Base-by-base conservation (phyloP, 495 filamentous ascomycete genomes). In the Lentithecium fluviatile region DNA sequence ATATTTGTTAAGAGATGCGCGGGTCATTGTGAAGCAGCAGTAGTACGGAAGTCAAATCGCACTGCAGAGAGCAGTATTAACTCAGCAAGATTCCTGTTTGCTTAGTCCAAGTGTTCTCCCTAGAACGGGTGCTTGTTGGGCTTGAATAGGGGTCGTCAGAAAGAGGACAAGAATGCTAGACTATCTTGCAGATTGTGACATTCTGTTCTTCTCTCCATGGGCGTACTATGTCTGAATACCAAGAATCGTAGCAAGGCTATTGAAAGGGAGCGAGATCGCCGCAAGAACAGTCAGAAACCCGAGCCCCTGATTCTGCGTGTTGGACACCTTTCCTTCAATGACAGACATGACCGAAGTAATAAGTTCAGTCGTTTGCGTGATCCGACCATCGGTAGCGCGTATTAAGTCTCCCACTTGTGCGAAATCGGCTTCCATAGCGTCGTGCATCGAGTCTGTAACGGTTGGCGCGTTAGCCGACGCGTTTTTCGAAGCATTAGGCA, bases 291-390 rank as follows among this genome's bases (percentile, higher is more conserved):
- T 52, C 20, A 52, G 32, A 52, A 52, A 52, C 12, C 25, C 26
- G 32, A 52, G 49, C 19, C 49, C 19, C 49, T 52, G 23, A 32
- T 62, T 66, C 52, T 56, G 50, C 23, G 52, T 54, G 0, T 36
- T 40, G 1, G 58, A 23, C 34, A 42, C 45, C 38, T 66, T 57
- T 11, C 63, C 63, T 34, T 52, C 63, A 10, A 59, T 45, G 24
- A 66, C 56, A 10, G 63, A 45, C 37, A 66, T 55, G 21, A 66
- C 37, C 19, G 63, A 45, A 0, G 63, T 62, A 8, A 66, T 40
- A 8, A 66, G 58, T 8, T 56, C 19, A 25, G 56, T 57, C 12
- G 54, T 57, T 36, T 66, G 62, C 24, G 57, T 32, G 13, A 62
- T 66, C 13, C 63, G 38, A 12, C 36, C 45, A 1, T 37, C 21